These are phyloP conservation scores for Arachis monticola DNA, from an alignment of 331 rosid genomes.

Conservation along the genomic window DNA sequence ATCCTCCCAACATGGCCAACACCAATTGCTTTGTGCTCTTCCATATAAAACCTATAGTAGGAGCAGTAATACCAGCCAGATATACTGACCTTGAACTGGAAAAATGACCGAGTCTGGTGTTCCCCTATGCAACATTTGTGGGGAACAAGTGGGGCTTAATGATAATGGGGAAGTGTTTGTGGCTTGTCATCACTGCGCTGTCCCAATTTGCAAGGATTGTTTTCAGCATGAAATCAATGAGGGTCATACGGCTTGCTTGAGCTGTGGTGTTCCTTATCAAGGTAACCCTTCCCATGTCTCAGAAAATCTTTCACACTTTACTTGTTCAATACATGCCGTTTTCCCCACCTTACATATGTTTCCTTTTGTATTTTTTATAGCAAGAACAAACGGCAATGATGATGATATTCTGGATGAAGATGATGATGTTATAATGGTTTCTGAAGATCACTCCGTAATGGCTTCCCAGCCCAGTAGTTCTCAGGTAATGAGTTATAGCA, in stretches of 20 bases:
- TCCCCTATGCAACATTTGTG: conserved; percentile 79
- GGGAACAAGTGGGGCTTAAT: conserved; percentile 69
- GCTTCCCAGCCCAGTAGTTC: conserved; percentile 56
- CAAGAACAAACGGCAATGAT: conserved; percentile 43
- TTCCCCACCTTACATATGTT: conserved; percentile 13
- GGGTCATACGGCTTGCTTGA: conserved; percentile 69
- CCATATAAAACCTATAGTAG: conserved; percentile 50
- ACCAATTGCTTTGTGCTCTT: conserved; percentile 36
- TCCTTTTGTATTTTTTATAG: conserved; percentile 46
- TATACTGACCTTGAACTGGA: conserved; percentile 28
- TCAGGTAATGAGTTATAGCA: conserved; percentile 51
- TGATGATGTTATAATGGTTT: conserved; percentile 43
- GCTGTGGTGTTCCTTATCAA: conserved; percentile 71
- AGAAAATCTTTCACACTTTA: not conserved
- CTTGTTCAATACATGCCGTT: conserved; percentile 18
- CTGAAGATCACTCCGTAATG: conserved; percentile 53
- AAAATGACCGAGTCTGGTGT: conserved; percentile 69
- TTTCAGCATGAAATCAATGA: conserved; percentile 65
- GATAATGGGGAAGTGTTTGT: conserved; percentile 75
- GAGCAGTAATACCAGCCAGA: conserved; percentile 33
- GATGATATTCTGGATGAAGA: conserved; percentile 21
- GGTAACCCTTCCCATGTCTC: conserved; percentile 48
- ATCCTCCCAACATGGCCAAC: conserved; percentile 6
- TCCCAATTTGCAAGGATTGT: conserved; percentile 84
- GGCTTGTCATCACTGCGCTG: conserved; percentile 75